Evolutionary conservation across 257 asterid genomes (phyloP).

Genomic region (Gentiana macrophylla): DNA sequence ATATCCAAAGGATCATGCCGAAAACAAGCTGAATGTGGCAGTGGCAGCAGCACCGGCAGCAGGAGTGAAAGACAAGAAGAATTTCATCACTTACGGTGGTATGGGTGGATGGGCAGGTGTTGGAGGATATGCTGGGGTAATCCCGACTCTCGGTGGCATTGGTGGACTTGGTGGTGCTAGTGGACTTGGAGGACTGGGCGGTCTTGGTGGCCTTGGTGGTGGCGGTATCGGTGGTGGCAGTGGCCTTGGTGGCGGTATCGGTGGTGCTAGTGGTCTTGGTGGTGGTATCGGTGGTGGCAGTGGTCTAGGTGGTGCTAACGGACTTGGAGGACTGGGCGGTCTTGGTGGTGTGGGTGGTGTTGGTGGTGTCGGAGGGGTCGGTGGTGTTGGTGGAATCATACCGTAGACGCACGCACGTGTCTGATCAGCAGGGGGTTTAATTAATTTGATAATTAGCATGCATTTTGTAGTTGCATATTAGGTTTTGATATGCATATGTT

Average conservation of each 20-base stretch:
- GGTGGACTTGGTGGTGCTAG: conserved; percentile 13
- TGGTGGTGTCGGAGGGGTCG: conserved; percentile 34
- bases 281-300: conserved; percentile 21
- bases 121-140: conserved; percentile 46
- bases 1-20: conserved; percentile 9
- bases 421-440: conserved; percentile 4
- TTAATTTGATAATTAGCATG: not conserved
- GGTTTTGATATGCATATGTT: not conserved
- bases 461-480: not conserved
- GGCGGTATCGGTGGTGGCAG: conserved; percentile 31
- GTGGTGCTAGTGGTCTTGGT: conserved; percentile 21
- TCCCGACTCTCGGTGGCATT: conserved; percentile 29
- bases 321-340: conserved; percentile 35
- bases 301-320: conserved; percentile 30
- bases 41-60: conserved; percentile 19
- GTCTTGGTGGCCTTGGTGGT: conserved; percentile 26
- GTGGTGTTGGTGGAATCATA: conserved; percentile 16
- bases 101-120: conserved; percentile 43
- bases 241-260: conserved; percentile 31
- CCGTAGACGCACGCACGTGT: not conserved
- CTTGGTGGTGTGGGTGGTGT: conserved; percentile 26
- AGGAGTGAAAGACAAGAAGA: conserved; percentile 41
- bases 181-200: conserved; percentile 13
- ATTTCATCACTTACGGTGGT: conserved; percentile 47
- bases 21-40: conserved; percentile 10